A percentile compares a stretch with the other conserved stretches of the same genome.
phyloP scores from a whole-genome alignment of 73 alveolate genomes.

The Stentor roeselii region DNA sequence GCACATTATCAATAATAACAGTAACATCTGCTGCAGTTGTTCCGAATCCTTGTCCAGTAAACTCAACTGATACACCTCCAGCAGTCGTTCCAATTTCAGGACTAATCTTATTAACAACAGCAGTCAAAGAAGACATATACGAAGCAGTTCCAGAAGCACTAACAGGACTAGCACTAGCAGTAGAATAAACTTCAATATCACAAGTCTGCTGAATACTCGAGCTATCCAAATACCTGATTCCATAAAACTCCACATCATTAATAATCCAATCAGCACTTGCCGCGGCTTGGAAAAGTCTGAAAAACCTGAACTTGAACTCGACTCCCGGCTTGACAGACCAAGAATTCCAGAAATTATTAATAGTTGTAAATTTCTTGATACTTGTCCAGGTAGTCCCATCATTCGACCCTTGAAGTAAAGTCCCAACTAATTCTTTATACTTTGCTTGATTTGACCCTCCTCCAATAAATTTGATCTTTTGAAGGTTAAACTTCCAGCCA shows the following conservation, averaged over 20 bases:
- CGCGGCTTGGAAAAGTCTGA: neutral
- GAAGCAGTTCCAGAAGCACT: conserved; percentile 30
- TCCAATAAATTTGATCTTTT: neutral
- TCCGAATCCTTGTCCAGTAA: conserved; percentile 50
- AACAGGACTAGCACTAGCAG: neutral
- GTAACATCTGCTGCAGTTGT: conserved; percentile 33
- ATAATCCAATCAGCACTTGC: neutral
- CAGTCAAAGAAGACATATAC: conserved; percentile 38
- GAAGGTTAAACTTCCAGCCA: neutral
- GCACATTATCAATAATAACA: conserved; percentile 37
- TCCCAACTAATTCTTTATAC: neutral
- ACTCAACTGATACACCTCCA: conserved; percentile 50
- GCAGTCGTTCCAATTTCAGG: conserved; percentile 42
- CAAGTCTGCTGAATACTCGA: neutral
- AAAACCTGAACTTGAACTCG: neutral
- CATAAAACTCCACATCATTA: neutral
- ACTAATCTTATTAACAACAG: conserved; percentile 30
- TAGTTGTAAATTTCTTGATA: neutral
- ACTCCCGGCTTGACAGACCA: neutral
- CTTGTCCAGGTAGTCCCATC: neutral
- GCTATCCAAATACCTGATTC: neutral
- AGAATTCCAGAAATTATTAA: neutral
- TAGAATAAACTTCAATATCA: neutral
- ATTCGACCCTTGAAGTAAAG: conserved; percentile 6
- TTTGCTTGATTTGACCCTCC: neutral